Conservation (phyloP, 495 filamentous ascomycete genomes). For the Margaritispora aquatica region DNA sequence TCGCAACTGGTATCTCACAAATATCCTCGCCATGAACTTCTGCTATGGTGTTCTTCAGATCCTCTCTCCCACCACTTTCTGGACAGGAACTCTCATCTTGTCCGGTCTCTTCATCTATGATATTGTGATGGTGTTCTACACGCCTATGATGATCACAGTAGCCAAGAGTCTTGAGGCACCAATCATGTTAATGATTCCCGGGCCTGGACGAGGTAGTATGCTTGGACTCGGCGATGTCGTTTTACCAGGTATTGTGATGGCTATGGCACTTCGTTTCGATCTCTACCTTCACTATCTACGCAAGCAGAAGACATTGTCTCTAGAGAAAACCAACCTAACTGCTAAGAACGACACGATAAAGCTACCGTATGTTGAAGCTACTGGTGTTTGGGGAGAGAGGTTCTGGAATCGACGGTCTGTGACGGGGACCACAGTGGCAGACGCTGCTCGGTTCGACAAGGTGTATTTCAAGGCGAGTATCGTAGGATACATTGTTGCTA, state of each 20-base stretch:
- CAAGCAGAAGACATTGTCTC: conserved; percentile 32
- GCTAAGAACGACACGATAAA: conserved; percentile 30
- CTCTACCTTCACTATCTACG: conserved; percentile 71
- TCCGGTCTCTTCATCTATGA: conserved; percentile 86
- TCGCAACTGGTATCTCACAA: conserved; percentile 77
- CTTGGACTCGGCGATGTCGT: conserved; percentile 92
- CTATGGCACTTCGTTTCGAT: conserved; percentile 83
- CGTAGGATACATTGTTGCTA: conserved; percentile 71
- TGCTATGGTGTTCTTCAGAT: conserved; percentile 75
- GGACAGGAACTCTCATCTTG: conserved; percentile 73
- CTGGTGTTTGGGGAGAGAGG: conserved; percentile 73
- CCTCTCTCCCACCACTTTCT: conserved; percentile 86
- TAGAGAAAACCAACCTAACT: conserved; percentile 5
- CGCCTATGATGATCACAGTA: conserved; percentile 93
- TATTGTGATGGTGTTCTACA: conserved; percentile 96
- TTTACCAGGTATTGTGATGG: conserved; percentile 89
- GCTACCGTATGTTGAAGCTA: conserved; percentile 46
- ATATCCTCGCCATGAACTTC: conserved; percentile 80
- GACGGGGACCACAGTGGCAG: conserved; percentile 33
- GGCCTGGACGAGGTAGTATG: conserved; percentile 46
- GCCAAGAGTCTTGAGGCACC: conserved; percentile 86
- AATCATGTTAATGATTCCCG: conserved; percentile 85
- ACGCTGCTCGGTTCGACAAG: conserved; percentile 62
- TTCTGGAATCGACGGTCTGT: conserved; percentile 62
- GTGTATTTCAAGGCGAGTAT: conserved; percentile 80